Base-by-base conservation (phyloP, 2,329 filamentous ascomycete species). In the Aspergillus transmontanensis region DNA sequence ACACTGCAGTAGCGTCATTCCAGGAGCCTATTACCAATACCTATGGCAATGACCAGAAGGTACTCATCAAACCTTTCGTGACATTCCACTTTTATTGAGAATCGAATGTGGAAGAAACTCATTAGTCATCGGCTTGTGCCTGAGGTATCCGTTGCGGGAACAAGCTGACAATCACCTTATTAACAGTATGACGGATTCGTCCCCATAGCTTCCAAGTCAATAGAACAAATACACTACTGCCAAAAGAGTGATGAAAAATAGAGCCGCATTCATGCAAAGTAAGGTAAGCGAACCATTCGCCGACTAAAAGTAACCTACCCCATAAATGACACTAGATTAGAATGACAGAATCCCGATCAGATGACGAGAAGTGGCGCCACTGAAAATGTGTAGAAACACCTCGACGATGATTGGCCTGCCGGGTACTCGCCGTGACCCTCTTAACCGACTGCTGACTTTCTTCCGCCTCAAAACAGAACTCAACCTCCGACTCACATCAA, bases 351-450 rank as follows among this genome's bases (percentile, higher is more conserved):
- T 12, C 16, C 48, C 34, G 39, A 64, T 65, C 51, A 58, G 50
- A 34, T 60, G 60, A 57, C 58, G 55, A 63, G 46, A 10, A 67
- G 68, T 76, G 72, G 72, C 71, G 71, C 72, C 74, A 75, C 71
- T 63, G 53, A 30, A 26, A 26, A 23, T 73, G 75, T 69, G 71
- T 78, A 76, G 76, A 79, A 80, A 80, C 73, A 69, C 66, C 62
- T 75, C 21, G 19, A 63, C 39, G 58, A 63, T 80, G 76, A 80
- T 80, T 80, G 78, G 78, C 58, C 41, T 14, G 58, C 67, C 67
- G 70, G 67, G 66, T 64, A 68, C 68, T 66, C 43, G 55, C 41
- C 53, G 60, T 51, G 56, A 30, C 50, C 56, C 46, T 63, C 65
- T 72, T 75, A 74, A 67, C 67, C 72, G 72, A 73, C 59, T 60